Evolutionary conservation across 106 monocot species (phyloP), one percentile per base, ranked within the genome.

Genomic region (Hemerocallis citrina): DNA sequence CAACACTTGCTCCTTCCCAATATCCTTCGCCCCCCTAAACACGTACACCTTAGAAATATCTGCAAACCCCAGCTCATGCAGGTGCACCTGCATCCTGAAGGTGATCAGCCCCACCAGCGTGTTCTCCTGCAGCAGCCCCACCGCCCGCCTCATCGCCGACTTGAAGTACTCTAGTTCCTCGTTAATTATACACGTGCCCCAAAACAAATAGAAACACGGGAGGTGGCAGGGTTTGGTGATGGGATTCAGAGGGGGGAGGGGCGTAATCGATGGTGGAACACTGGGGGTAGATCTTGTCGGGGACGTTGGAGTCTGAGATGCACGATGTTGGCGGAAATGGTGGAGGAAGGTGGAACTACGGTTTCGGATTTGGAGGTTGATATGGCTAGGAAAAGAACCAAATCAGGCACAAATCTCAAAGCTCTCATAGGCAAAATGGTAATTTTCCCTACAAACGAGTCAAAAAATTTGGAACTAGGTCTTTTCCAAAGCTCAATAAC

Each of bases 131-230:
- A 99, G 59, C 14, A 99, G 65, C 13, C 85, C 85, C 47, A 99
- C 38, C 7, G 98, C 88, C 34, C 86, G 69, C 30, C 82, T 73
- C 92, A 99, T 79, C n/a, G 84, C 82, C 6, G 88, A 88, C 70
- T 88, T 88, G 23, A 88, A 70, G 34, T 73, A 99, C 34, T 66
- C 85, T 1, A 99, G 76, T 63, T 99, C 98, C 73, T 99, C 98
- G 57, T 99, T 92, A 67, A 99, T 81, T 16, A 99, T n/a, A 55
- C 98, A 92, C 7, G 85, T 88, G 62, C 92, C 88, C 98, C 25
- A 99, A 69, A 3, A 85, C 88, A 66, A 99, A 99, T 21, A 99
- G 69, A 65, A 92, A 99, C 7, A 99, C 80, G 10, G 91, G 84
- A 19, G 80, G 73, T 16, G 47, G 76, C n/a, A 67, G 13, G 7